Conservation (phyloP, 202 grass and related monocot genomes). For the Alloteropsis angusta region DNA sequence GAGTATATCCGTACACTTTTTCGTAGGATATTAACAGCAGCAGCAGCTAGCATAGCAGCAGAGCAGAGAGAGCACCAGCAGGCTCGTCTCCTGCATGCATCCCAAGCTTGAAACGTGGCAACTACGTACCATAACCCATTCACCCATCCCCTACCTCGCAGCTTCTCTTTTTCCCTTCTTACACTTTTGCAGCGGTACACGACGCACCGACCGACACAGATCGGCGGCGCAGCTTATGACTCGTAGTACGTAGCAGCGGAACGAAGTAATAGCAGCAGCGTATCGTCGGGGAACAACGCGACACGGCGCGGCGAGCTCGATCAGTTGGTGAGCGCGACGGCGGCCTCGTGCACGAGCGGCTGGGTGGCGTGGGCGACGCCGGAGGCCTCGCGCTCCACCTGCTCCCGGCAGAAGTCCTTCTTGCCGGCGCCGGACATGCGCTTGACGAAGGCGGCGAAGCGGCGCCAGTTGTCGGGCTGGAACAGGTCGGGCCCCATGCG, state of each 20-base stretch:
- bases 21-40: background rate
- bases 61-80: background rate
- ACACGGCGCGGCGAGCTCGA: background rate
- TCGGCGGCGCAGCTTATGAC: background rate
- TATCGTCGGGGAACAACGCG: no score
- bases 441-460: conserved; percentile 60
- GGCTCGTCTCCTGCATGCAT: background rate
- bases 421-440: conserved; percentile 36
- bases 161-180: background rate
- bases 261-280: background rate
- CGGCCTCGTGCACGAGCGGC: conserved; percentile 54
- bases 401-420: conserved; percentile 29
- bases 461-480: conserved; percentile 58
- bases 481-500: conserved; percentile 58
- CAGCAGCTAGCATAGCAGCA: background rate
- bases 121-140: background rate
- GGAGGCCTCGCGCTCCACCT: conserved; percentile 33
- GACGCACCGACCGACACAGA: background rate
- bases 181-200: background rate
- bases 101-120: background rate
- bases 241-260: background rate
- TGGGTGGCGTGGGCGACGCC: conserved; percentile 46
- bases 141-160: background rate
- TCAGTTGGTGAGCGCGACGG: conserved; percentile 27
- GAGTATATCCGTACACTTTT: background rate